phyloP scores from a whole-genome alignment of 2,329 filamentous ascomycete species.

The Lasiodiplodia gonubiensis region DNA sequence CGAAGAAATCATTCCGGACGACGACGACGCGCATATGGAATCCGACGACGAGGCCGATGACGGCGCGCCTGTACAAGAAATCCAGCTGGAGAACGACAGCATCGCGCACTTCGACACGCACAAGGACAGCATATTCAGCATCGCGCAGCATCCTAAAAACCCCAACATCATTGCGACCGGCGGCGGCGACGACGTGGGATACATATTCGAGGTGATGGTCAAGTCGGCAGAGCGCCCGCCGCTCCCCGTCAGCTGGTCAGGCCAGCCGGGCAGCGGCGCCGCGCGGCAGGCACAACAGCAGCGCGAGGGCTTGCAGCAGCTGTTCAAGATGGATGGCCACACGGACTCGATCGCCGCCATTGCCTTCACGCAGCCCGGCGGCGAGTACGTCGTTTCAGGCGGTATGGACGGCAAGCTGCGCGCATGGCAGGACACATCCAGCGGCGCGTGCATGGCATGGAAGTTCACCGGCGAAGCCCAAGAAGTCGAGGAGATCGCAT shows the following conservation, averaged over 20 bases:
- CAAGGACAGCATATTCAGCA: slow-evolving; percentile 90
- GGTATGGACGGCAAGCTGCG: slow-evolving; percentile 85
- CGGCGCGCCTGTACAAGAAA: slow-evolving; percentile 65
- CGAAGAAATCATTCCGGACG: slow-evolving; percentile 73
- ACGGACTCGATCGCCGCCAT: slow-evolving; percentile 89
- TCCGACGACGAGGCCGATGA: slow-evolving; percentile 65
- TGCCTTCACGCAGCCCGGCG: slow-evolving; percentile 79
- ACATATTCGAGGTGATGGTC: slow-evolving; percentile 76
- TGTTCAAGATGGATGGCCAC: slow-evolving; percentile 86
- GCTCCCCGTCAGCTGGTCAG: slow-evolving; percentile 77
- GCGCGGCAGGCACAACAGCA: slow-evolving; percentile 53
- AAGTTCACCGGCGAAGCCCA: slow-evolving; percentile 76
- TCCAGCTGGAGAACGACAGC: slow-evolving; percentile 88
- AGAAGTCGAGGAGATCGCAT: slow-evolving; percentile 95
- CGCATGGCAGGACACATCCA: slow-evolving; percentile 64
- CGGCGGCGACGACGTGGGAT: slow-evolving; percentile 83
- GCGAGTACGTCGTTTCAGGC: slow-evolving; percentile 83
- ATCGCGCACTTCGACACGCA: slow-evolving; percentile 89
- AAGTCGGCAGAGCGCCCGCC: slow-evolving; percentile 48
- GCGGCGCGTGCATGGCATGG: slow-evolving; percentile 54
- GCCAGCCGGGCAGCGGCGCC: slow-evolving; percentile 46
- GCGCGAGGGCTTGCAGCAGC: slow-evolving; percentile 64
- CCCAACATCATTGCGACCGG: slow-evolving; percentile 84
- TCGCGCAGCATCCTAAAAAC: slow-evolving; percentile 86
- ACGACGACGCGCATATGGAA: slow-evolving; percentile 77